These are phyloP conservation scores for Colletotrichum lindemuthianum DNA, from an alignment of 2,329 filamentous ascomycete species.

Conservation along the genomic window DNA sequence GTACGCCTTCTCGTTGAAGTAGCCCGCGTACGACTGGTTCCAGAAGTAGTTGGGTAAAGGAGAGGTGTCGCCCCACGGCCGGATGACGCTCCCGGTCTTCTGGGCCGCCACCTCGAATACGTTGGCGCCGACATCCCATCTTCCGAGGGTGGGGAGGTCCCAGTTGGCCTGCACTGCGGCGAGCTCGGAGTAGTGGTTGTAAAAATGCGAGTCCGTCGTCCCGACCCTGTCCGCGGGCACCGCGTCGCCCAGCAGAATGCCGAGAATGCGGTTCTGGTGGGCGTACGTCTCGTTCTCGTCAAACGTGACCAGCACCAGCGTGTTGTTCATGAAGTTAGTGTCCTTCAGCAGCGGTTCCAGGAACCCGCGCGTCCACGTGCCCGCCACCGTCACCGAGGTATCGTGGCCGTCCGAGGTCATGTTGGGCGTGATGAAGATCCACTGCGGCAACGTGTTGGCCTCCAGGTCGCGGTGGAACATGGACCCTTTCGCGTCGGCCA, in stretches of 20 bases:
- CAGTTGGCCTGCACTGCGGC: conserved; percentile 77
- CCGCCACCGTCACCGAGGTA: conserved; percentile 74
- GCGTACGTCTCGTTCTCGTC: conserved; percentile 81
- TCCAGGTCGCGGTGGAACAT: conserved; percentile 75
- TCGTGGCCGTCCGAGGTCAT: conserved; percentile 84
- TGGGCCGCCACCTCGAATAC: conserved; percentile 71
- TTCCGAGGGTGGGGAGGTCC: conserved; percentile 74
- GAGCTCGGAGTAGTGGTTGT: conserved; percentile 78
- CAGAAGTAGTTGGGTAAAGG: conserved; percentile 56
- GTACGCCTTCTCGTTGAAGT: conserved; percentile 51
- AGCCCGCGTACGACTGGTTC: conserved; percentile 65
- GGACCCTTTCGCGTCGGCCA: conserved; percentile 53
- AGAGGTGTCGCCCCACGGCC: conserved; percentile 47
- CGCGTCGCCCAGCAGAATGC: conserved; percentile 79
- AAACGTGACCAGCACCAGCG: conserved; percentile 80
- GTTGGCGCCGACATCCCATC: conserved; percentile 78
- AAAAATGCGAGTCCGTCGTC: conserved; percentile 75
- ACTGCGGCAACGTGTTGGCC: conserved; percentile 73
- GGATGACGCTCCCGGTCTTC: conserved; percentile 65
- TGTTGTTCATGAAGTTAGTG: conserved; percentile 78
- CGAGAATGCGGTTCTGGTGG: conserved; percentile 74
- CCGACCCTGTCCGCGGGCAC: conserved; percentile 72
- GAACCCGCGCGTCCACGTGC: conserved; percentile 74
- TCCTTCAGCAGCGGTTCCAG: conserved; percentile 76
- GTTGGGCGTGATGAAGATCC: conserved; percentile 77